Base-by-base conservation (phyloP, 306 rosid genomes). In the Vigna radiata region DNA sequence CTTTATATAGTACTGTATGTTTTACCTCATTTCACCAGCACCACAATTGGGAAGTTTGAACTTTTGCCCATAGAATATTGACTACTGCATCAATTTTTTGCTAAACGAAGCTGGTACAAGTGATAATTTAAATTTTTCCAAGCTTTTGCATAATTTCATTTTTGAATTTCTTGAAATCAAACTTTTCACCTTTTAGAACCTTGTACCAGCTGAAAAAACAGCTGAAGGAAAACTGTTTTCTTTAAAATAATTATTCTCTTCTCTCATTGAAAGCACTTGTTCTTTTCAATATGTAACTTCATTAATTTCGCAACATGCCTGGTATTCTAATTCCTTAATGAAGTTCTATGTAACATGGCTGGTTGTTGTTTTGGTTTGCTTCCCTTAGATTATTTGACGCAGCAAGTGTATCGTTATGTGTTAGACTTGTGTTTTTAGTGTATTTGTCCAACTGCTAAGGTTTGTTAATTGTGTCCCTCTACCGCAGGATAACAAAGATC, bases 401-500 rank as follows among this genome's bases (percentile, higher is more conserved):
- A 4, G 1, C 37, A 33, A 33, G 37, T 33, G 37, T 33, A 33
- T 33, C 53, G 49, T 67, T 29, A 44, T 55, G 31, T 44, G 48
- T 78, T 70, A 31, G 36, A 50, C 66, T 23, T 53, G 4, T 61
- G 19, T 49, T 60, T 29, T 3, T 4, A 31, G 25, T 61, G 62
- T 75, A 46, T 46, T 80, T 66, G 36, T 33, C 27, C 46, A 17
- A 36, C 41, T 7, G 44, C 48, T 13, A 8, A 37, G 27, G 52
- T 41, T 60, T 65, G 12, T 54, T 53, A 62, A 54, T 48, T 82
- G 76, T 41, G 21, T 43, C 66, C 59, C 71, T 56, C 16, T 53
- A 21, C 49, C 77, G 82, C 91, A 95, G 97, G 99, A 92, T 83
- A 95, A 95, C 85, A 95, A 95, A 77, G 99, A 92, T 86, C 97